These are phyloP conservation scores for Candida sp. DNA, from an alignment of 1,139 yeast species.

Conservation along the genomic window DNA sequence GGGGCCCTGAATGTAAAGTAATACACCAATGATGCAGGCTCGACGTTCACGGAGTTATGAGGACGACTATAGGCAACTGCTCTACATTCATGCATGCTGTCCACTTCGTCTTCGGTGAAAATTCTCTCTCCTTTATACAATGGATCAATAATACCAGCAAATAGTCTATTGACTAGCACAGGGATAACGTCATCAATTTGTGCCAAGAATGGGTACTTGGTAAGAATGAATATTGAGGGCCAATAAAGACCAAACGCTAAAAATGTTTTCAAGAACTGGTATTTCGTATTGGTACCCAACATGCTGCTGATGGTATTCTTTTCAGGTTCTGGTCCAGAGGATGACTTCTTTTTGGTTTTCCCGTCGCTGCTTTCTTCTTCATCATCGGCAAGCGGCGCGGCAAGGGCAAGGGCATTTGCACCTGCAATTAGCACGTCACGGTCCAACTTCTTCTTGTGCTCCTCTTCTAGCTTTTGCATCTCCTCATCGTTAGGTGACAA, in stretches of 20 bases:
- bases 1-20: slow-evolving; percentile 37
- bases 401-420: slow-evolving; percentile 84
- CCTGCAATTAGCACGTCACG: slow-evolving; percentile 66
- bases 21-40: slow-evolving; percentile 22
- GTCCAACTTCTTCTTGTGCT: slow-evolving; percentile 57
- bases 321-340: slow-evolving; percentile 16
- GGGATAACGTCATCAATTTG: slow-evolving; percentile 57
- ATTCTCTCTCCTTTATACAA: slow-evolving; percentile 35
- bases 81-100: slow-evolving; percentile 23
- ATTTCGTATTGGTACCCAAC: slow-evolving; percentile 27
- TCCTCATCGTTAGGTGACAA: slow-evolving; percentile 51
- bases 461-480: slow-evolving; percentile 44
- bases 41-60: slow-evolving; percentile 33
- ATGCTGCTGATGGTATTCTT: neutral
- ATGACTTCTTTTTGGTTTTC: slow-evolving; percentile 9
- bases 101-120: slow-evolving; percentile 23
- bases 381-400: slow-evolving; percentile 82
- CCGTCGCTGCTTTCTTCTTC: slow-evolving; percentile 39
- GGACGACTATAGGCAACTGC: slow-evolving; percentile 33
- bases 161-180: slow-evolving; percentile 52
- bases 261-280: slow-evolving; percentile 53
- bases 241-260: slow-evolving; percentile 67
- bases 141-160: slow-evolving; percentile 55
- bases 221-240: slow-evolving; percentile 65
- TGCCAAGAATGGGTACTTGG: slow-evolving; percentile 67